phyloP scores from a whole-genome alignment of 1,139 yeast species.

The Debaryomyces udenii region DNA sequence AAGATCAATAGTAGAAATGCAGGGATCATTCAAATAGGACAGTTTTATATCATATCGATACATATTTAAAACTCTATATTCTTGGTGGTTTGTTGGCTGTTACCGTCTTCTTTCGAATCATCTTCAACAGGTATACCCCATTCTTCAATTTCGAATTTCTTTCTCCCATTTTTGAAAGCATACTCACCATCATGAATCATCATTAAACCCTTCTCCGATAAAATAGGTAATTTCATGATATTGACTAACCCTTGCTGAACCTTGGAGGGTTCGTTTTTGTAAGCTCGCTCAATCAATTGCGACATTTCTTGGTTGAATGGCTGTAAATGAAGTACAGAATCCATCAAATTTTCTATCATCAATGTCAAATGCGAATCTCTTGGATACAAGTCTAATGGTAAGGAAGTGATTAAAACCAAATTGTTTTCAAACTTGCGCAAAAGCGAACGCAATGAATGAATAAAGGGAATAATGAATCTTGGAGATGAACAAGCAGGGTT shows the following conservation, averaged over 20 bases:
- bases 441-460: constrained; percentile 62
- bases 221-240: constrained; percentile 67
- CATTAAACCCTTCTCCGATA: constrained; percentile 83
- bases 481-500: constrained; percentile 55
- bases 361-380: constrained; percentile 52
- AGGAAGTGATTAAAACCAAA: constrained; percentile 52
- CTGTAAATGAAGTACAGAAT: constrained; percentile 72
- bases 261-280: constrained; percentile 71
- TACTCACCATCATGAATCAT: constrained; percentile 72
- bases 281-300: constrained; percentile 65
- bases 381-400: constrained; percentile 72
- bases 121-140: constrained; percentile 97
- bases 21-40: neutral
- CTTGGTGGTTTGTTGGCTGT: constrained; percentile 34
- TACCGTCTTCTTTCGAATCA: constrained; percentile 45
- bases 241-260: constrained; percentile 87
- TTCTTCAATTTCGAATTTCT: constrained; percentile 81
- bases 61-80: constrained; percentile 16
- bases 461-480: constrained; percentile 57
- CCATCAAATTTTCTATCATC: constrained; percentile 62
- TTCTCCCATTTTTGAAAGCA: constrained; percentile 84
- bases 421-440: constrained; percentile 50
- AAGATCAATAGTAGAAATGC: neutral
- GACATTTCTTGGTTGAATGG: constrained; percentile 82
- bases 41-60: constrained; percentile 2